Evolutionary conservation across 1,284 basidiomycete species (phyloP).

Genomic region (Serendipita sp.): DNA sequence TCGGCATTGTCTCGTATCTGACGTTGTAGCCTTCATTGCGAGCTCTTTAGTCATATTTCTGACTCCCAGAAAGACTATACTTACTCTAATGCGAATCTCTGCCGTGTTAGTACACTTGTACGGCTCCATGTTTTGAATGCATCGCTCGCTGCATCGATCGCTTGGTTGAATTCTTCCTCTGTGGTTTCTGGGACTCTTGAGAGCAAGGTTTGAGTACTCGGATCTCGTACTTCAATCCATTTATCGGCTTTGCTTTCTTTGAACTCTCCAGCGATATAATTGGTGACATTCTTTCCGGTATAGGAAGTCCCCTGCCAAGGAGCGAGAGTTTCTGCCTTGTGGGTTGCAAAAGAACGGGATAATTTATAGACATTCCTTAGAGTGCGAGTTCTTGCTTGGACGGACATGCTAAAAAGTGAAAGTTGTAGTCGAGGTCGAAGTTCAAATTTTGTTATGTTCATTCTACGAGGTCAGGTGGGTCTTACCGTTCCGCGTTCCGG

Average conservation of each 20-base stretch:
- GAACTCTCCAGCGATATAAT: constrained; percentile 81
- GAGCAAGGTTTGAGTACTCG: constrained; percentile 79
- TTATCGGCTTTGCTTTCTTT: constrained; percentile 61
- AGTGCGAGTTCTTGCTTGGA: neutral
- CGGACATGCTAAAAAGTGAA: neutral
- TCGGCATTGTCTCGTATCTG: constrained; percentile 66
- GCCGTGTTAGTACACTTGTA: constrained; percentile 74
- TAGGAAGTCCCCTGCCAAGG: neutral
- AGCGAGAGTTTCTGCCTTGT: neutral
- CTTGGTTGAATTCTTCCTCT: constrained; percentile 64
- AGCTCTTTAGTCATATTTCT: neutral
- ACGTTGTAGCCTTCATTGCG: constrained; percentile 49
- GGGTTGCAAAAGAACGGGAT: neutral
- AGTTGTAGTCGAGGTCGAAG: neutral
- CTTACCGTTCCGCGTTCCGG: neutral
- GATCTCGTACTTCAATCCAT: constrained; percentile 81
- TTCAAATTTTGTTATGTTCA: neutral
- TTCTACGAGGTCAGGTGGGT: neutral
- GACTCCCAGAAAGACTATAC: constrained; percentile 15
- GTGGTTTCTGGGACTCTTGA: constrained; percentile 86
- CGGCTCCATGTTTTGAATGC: constrained; percentile 86
- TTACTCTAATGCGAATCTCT: constrained; percentile 81
- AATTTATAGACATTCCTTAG: neutral
- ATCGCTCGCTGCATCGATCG: constrained; percentile 73
- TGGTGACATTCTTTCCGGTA: constrained; percentile 20